These are phyloP conservation scores for Fusarium anthophilum DNA, from an alignment of 2,329 filamentous ascomycete species.

Conservation along the genomic window DNA sequence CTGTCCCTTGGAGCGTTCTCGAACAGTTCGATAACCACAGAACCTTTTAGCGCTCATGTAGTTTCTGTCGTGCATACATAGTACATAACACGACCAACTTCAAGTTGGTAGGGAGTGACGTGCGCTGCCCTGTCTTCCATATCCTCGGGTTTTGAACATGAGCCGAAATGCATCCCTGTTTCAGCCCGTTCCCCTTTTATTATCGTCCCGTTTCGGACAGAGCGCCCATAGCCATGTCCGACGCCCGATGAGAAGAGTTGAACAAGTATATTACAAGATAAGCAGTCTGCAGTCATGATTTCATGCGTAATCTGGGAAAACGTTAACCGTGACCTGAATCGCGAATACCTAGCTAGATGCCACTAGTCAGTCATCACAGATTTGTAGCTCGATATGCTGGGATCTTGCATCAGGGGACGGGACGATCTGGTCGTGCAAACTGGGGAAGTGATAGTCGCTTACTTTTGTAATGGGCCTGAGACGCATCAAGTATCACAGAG, in stretches of 20 bases:
- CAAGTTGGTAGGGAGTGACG: constrained; percentile 4
- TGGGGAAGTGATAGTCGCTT: constrained; percentile 20
- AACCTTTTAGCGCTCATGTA: constrained; percentile 29
- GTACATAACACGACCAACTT: background rate
- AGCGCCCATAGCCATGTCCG: background rate
- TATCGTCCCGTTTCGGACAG: constrained; percentile 17
- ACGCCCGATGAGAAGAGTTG: background rate
- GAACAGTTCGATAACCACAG: constrained; percentile 29
- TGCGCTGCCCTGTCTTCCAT: constrained; percentile 10
- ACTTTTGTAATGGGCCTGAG: constrained; percentile 10
- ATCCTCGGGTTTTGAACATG: constrained; percentile 10
- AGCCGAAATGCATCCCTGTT: constrained; percentile 29
- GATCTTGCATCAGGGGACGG: constrained; percentile 37
- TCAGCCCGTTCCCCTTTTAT: constrained; percentile 33
- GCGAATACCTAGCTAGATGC: background rate
- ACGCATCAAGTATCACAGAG: constrained; percentile 20
- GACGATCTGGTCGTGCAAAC: constrained; percentile 35
- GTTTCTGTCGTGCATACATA: constrained; percentile 22
- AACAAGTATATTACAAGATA: constrained; percentile 7
- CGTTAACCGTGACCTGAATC: constrained; percentile 23
- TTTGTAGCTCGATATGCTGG: constrained; percentile 18
- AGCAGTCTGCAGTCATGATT: background rate
- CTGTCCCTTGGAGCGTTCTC: constrained; percentile 23
- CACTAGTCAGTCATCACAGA: constrained; percentile 15
- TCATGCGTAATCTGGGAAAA: constrained; percentile 27